Evolutionary conservation across 768 basidiomycete genomes (phyloP).

Genomic region (Nidularia pulvinata): DNA sequence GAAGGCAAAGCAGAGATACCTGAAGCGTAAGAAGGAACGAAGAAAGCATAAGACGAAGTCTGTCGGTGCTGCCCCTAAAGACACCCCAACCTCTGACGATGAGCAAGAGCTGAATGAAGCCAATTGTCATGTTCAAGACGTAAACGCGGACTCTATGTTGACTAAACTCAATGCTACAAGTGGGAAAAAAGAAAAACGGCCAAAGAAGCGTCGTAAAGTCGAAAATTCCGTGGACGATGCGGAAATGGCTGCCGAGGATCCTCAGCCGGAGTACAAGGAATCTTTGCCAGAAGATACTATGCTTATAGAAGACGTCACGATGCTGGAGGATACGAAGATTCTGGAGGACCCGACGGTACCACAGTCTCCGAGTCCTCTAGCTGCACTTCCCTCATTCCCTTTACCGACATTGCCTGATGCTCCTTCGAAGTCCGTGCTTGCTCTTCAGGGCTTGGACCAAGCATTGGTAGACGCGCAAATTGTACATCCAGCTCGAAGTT

Average conservation of each 20-base stretch:
- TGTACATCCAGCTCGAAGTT: conserved; percentile 51
- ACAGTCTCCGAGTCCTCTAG: conserved; percentile 20
- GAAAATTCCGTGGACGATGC: too few relatives aligned
- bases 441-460: conserved; percentile 77
- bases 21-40: conserved; percentile 70
- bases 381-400: conserved; percentile 68
- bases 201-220: too few relatives aligned
- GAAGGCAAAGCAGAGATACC: conserved; percentile 70
- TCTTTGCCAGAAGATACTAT: too few relatives aligned
- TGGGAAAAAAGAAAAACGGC: too few relatives aligned
- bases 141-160: too few relatives aligned
- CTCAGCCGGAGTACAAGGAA: too few relatives aligned
- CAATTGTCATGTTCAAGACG: too few relatives aligned
- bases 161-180: too few relatives aligned
- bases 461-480: conserved; percentile 71
- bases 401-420: conserved; percentile 63
- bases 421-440: conserved; percentile 70
- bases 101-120: too few relatives aligned
- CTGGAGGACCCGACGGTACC: neutral
- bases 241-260: too few relatives aligned
- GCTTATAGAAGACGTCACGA: too few relatives aligned
- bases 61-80: neutral
- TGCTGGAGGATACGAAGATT: too few relatives aligned
- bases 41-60: conserved; percentile 44
- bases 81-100: neutral